Base-by-base conservation (phyloP, 164 flowering plant species). In the Aristolochia contorta region DNA sequence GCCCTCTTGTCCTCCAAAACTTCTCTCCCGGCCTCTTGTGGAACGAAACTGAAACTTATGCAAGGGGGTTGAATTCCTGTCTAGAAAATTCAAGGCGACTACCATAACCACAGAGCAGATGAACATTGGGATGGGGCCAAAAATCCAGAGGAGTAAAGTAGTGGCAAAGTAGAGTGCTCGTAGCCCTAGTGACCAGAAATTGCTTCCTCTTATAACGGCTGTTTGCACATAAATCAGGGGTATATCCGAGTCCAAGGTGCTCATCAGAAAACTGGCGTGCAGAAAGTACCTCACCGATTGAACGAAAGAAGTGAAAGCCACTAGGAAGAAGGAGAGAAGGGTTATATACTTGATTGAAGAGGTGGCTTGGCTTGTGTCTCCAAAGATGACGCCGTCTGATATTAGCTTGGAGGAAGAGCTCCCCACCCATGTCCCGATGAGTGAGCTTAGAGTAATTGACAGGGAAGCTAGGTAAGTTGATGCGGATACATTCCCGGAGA, bases 351-450 rank as follows among this genome's bases (percentile, higher is more conserved):
- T 89, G 67, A 84, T 12, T 20, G 78, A 54, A 48, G 71, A 65
- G 27, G 79, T 71, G 21, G 86, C 37, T 1, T 65, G 30, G 19
- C 82, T 77, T 30, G 69, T 83, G 72, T 77, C 76, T 1, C 91
- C 90, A 59, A 78, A 84, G 37, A 84, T 69, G 2, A 81, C 48
- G 21, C 27, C 33, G 47, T 66, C 71, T 43, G 48, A 66, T 70
- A 82, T 66, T 62, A 75, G 25, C 48, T 66, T 76, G 51, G 61
- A 45, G 2, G 78, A 70, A 24, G 84, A 64, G 68, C 74, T 77
- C 15, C 83, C 84, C 0, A 80, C 56, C 87, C 81, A 83, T 49
- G 91, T 75, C 8, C 91, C 96, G 7, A 86, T 80, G 0, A 89
- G 70, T 15, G 93, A 82, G 67, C 83, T 75, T 15, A 84, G 67